A percentile compares a stretch with the other conserved stretches of the same genome.
Conservation (phyloP, 805 yeast genomes). For the Candida fluviatilis region DNA sequence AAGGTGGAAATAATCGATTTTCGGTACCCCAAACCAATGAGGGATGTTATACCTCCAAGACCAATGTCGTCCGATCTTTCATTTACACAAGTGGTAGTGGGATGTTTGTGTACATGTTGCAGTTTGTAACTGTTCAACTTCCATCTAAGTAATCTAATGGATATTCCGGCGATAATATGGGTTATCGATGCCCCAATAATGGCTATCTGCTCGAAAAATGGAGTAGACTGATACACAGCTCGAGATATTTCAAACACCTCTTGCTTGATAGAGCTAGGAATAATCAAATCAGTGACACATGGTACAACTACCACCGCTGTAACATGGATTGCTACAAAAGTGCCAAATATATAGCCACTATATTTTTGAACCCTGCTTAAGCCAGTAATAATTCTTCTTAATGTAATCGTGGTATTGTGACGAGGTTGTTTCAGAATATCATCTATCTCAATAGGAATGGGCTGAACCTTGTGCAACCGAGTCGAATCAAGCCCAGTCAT, state of each 20-base stretch:
- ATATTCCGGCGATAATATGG: constrained; percentile 55
- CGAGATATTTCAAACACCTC: constrained; percentile 59
- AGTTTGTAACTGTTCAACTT: not conserved
- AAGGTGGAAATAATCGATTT: constrained; percentile 40
- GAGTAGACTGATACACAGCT: constrained; percentile 51
- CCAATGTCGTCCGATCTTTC: constrained; percentile 46
- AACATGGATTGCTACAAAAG: constrained; percentile 56
- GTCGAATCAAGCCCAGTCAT: not conserved
- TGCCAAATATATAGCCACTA: constrained; percentile 53
- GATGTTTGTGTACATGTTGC: constrained; percentile 7
- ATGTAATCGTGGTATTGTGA: constrained; percentile 6
- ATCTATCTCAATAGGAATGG: constrained; percentile 2
- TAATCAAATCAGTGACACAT: constrained; percentile 37
- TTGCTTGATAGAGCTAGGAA: constrained; percentile 34
- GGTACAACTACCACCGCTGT: constrained; percentile 55
- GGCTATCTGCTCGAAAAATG: constrained; percentile 45
- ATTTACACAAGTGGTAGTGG: constrained; percentile 17
- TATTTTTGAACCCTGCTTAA: constrained; percentile 45
- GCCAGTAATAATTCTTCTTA: constrained; percentile 11
- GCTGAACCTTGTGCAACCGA: not conserved
- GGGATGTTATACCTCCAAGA: constrained; percentile 56
- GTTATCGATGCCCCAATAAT: constrained; percentile 42
- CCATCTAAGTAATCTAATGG: constrained; percentile 36
- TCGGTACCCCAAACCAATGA: constrained; percentile 52
- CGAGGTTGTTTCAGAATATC: not conserved